These are phyloP conservation scores for Penicillium flavigenum DNA, from an alignment of 495 filamentous ascomycete species.

Conservation along the genomic window DNA sequence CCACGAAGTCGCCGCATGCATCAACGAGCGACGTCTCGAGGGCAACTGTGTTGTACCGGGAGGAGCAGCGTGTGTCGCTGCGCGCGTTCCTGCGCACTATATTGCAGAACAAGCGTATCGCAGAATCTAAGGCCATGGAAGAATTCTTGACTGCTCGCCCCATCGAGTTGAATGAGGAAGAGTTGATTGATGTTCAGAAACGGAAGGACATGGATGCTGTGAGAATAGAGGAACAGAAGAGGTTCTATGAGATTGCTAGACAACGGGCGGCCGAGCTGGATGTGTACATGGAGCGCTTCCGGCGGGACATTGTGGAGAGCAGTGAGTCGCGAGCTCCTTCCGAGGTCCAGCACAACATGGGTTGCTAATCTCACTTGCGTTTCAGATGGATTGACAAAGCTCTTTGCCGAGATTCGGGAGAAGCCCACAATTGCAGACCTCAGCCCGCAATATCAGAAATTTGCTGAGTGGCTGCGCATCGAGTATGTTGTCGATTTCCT, in stretches of 20 bases:
- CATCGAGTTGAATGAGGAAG: conserved; percentile 73
- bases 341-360: background rate
- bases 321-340: conserved; percentile 53
- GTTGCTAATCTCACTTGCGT: conserved; percentile 2
- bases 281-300: conserved; percentile 92
- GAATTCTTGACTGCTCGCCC: conserved; percentile 76
- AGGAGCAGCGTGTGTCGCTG: conserved; percentile 88
- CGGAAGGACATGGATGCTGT: conserved; percentile 84
- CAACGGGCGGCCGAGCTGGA: conserved; percentile 89
- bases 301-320: conserved; percentile 70
- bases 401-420: conserved; percentile 87
- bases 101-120: conserved; percentile 78
- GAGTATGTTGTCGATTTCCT: conserved; percentile 50
- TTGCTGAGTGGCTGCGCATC: conserved; percentile 96
- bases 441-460: conserved; percentile 93
- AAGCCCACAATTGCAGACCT: conserved; percentile 84
- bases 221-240: conserved; percentile 84
- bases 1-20: conserved; percentile 46
- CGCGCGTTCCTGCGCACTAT: conserved; percentile 84
- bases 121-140: conserved; percentile 73
- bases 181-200: conserved; percentile 71
- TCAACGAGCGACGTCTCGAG: conserved; percentile 46
- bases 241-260: conserved; percentile 92
- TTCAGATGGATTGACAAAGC: conserved; percentile 81
- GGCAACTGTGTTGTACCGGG: conserved; percentile 69